Base-by-base conservation (phyloP, 1,284 basidiomycete genomes). In the Malassezia caprae region DNA sequence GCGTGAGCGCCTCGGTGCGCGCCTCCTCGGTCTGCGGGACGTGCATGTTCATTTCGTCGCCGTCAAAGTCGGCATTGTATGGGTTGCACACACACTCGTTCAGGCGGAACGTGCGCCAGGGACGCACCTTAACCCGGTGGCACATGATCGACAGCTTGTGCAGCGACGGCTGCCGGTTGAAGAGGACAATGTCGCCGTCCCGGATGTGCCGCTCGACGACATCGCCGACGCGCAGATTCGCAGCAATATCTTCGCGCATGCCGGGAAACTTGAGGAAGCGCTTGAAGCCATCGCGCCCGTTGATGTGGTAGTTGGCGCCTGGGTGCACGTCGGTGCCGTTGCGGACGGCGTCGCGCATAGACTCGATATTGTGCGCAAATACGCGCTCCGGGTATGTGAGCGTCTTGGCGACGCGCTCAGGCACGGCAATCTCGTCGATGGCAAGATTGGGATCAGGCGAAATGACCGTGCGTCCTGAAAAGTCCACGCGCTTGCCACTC, bases 71-170 rank as follows among this genome's bases (percentile, higher is more conserved):
- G 51, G 94, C 94, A 73, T 96, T 96, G 78, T 99, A 99, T 2
- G 94, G 94, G 49, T 90, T 93, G 77, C 94, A 99, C 8, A 94
- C 94, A 82, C 94, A 99, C 76, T 99, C 94, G 75, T 99, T 99
- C 55, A 99, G 79, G 45, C 94, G 83, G 79, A 99, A 96, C 1
- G 94, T 90, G 63, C 93, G 60, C 94, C 94, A 99, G 32, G 94
- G 94, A 28, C 94, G 81, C 53, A 99, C 83, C 81, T 93, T 93
- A 55, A 83, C 93, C 61, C 90, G 81, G 78, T 99, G 94, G 73
- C 90, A 96, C 90, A 98, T 98, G 76, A 99, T 98, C 30, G 72
- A 74, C 13, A 74, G 66, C 52, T 73, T 74, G 78, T 99, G 94
- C 71, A 99, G 80, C 82, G 88, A 91, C 5, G 94, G 94, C 75